These are phyloP conservation scores for Fusarium oligoseptatum DNA, from an alignment of 2,329 filamentous ascomycete species.

Conservation along the genomic window DNA sequence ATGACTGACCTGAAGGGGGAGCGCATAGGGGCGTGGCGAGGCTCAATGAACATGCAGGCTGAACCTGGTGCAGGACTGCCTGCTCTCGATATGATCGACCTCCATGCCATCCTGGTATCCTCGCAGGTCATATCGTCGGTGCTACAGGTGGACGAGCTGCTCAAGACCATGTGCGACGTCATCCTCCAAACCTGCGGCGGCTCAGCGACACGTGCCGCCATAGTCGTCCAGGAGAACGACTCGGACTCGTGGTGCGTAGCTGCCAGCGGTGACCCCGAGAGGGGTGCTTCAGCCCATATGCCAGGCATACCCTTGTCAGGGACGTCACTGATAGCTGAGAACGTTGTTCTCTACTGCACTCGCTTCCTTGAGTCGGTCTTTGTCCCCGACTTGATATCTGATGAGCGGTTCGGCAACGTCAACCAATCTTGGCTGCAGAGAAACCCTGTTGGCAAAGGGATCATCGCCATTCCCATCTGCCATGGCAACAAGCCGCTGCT, in stretches of 20 bases:
- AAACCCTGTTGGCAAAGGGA: slow-evolving; percentile 78
- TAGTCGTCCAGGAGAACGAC: slow-evolving; percentile 78
- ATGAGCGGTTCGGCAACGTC: slow-evolving; percentile 84
- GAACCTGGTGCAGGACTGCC: slow-evolving; percentile 74
- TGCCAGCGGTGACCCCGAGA: slow-evolving; percentile 79
- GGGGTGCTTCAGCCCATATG: slow-evolving; percentile 75
- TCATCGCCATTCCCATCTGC: slow-evolving; percentile 84
- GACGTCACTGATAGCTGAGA: slow-evolving; percentile 78
- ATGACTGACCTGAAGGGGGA: slow-evolving; percentile 67
- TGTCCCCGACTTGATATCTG: slow-evolving; percentile 77
- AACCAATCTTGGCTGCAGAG: slow-evolving; percentile 75
- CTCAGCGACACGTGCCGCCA: slow-evolving; percentile 77
- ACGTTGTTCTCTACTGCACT: slow-evolving; percentile 81
- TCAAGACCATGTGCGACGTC: slow-evolving; percentile 86
- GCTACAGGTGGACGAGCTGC: slow-evolving; percentile 78
- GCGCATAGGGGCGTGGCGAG: slow-evolving; percentile 73
- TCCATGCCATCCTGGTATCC: slow-evolving; percentile 82
- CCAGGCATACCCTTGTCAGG: slow-evolving; percentile 74
- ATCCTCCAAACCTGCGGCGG: slow-evolving; percentile 82
- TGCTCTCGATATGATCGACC: slow-evolving; percentile 85
- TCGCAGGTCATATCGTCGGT: slow-evolving; percentile 86
- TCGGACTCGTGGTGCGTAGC: slow-evolving; percentile 77
- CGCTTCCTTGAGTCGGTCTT: slow-evolving; percentile 83
- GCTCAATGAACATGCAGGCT: slow-evolving; percentile 66
- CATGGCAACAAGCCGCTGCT: slow-evolving; percentile 79